A percentile compares a stretch with the other conserved stretches of the same genome.
phyloP scores from a whole-genome alignment of 352 stramenopile species.

The Pythium rishiriense region DNA sequence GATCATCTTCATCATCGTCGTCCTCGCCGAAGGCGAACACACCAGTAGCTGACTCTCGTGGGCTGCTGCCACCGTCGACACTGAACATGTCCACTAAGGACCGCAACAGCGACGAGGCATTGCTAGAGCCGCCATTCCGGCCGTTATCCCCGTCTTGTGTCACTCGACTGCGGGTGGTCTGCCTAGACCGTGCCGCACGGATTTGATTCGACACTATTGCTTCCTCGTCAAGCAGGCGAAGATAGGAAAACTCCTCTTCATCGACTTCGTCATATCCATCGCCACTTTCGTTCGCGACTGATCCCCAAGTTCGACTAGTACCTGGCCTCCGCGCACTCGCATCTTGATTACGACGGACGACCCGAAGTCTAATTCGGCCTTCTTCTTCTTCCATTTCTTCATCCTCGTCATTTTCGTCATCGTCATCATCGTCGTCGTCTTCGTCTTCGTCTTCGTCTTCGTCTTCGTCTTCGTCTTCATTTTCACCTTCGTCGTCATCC shows the following conservation, averaged over 20 bases:
- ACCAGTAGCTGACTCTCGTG: constrained; percentile 11
- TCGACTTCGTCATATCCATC: constrained; percentile 81
- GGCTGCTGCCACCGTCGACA: constrained; percentile 19
- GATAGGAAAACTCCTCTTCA: constrained; percentile 83
- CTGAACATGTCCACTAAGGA: constrained; percentile 38
- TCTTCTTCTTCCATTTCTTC: constrained; percentile 73
- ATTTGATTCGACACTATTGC: constrained; percentile 22
- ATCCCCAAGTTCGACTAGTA: constrained; percentile 58
- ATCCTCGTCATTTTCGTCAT: constrained; percentile 54
- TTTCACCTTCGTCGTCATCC: constrained; percentile 59
- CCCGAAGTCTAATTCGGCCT: constrained; percentile 52
- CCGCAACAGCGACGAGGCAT: constrained; percentile 5
- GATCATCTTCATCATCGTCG: constrained; percentile 36
- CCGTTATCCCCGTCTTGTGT: constrained; percentile 4
- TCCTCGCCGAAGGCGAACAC: constrained; percentile 34
- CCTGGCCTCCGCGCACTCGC: constrained; percentile 23
- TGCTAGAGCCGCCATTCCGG: neutral
- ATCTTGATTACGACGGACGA: constrained; percentile 24
- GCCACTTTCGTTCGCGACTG: constrained; percentile 70
- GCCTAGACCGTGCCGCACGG: constrained; percentile 6
- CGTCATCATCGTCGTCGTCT: constrained; percentile 64
- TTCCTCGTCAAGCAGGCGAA: constrained; percentile 77
- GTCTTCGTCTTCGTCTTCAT: constrained; percentile 51
- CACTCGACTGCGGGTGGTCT: constrained; percentile 2
- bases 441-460: constrained; percentile 53